Evolutionary conservation across 208 protist genomes (phyloP).

Genomic region (Leishmania braziliensis): DNA sequence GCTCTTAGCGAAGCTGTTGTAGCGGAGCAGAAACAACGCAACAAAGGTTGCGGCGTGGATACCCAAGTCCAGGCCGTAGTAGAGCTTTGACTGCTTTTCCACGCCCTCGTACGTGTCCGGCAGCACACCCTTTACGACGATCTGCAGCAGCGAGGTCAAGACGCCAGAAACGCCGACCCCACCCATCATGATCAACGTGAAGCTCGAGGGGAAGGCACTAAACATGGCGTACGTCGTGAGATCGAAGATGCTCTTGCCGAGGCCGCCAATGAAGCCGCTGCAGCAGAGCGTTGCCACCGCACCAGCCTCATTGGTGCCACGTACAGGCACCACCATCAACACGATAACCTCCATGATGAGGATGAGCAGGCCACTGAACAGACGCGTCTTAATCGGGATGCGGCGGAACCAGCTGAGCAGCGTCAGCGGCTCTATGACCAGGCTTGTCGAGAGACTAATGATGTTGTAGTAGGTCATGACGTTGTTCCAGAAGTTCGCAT

Average conservation of each 20-base stretch:
- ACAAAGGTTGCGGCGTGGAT: slow-evolving; percentile 34
- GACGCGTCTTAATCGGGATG: slow-evolving; percentile 40
- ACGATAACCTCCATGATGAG: slow-evolving; percentile 54
- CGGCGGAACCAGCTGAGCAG: slow-evolving; percentile 46
- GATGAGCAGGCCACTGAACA: slow-evolving; percentile 46
- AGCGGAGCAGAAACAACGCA: slow-evolving; percentile 37
- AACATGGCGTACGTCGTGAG: slow-evolving; percentile 76
- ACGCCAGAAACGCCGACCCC: slow-evolving; percentile 54
- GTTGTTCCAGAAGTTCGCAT: slow-evolving; percentile 64
- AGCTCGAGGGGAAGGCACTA: slow-evolving; percentile 52
- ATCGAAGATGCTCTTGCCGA: slow-evolving; percentile 74
- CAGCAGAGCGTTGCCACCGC: slow-evolving; percentile 54
- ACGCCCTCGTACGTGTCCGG: slow-evolving; percentile 39
- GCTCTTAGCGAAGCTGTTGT: slow-evolving; percentile 44
- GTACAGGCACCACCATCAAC: slow-evolving; percentile 56
- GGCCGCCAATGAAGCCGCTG: slow-evolving; percentile 40
- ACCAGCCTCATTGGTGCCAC: slow-evolving; percentile 31
- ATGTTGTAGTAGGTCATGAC: slow-evolving; percentile 75
- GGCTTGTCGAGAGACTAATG: slow-evolving; percentile 34
- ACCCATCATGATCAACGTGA: slow-evolving; percentile 66
- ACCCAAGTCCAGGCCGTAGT: slow-evolving; percentile 54
- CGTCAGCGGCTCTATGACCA: slow-evolving; percentile 64
- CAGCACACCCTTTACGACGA: slow-evolving; percentile 58
- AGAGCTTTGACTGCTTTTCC: slow-evolving; percentile 49
- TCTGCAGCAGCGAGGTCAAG: slow-evolving; percentile 49